phyloP scores from a whole-genome alignment of 2,329 filamentous ascomycete species.

The Ceratocystis smalleyi region DNA sequence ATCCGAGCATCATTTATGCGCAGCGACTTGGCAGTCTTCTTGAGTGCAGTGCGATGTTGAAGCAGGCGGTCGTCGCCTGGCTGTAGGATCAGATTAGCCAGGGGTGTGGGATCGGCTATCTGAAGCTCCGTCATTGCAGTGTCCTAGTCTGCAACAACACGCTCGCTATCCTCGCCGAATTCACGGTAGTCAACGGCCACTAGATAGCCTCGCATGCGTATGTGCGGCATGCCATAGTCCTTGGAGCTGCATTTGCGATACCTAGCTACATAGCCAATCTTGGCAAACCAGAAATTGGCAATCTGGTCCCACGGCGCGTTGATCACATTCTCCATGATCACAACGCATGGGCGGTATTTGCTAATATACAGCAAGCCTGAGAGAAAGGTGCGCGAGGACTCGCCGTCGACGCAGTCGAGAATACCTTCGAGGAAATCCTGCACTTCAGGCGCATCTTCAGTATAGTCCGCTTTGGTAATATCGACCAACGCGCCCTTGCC shows the following conservation, averaged over 20 bases:
- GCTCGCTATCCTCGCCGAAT: conserved; percentile 21
- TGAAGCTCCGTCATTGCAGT: conserved; percentile 26
- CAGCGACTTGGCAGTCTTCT: conserved; percentile 20
- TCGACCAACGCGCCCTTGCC: conserved; percentile 31
- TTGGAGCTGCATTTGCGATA: conserved; percentile 48
- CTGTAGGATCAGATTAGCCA: conserved; percentile 45
- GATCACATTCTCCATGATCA: conserved; percentile 58
- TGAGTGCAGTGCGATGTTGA: conserved; percentile 34
- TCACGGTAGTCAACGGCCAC: conserved; percentile 35
- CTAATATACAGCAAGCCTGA: conserved; percentile 43
- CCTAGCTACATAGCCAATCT: conserved; percentile 39
- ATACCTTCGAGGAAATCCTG: conserved; percentile 36
- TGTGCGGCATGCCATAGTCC: conserved; percentile 59
- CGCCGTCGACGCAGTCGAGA: conserved; percentile 38
- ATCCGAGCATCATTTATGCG: conserved; percentile 34
- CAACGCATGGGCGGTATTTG: conserved; percentile 41
- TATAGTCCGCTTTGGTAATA: conserved; percentile 26
- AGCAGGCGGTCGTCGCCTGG: conserved; percentile 39
- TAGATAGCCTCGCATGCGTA: conserved; percentile 44
- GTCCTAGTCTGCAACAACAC: conserved; percentile 29
- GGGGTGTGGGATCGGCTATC: conserved; percentile 44
- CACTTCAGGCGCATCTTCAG: not conserved
- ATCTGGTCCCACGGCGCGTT: conserved; percentile 43
- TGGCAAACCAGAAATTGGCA: conserved; percentile 25
- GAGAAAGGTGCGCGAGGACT: conserved; percentile 50